phyloP scores from a whole-genome alignment of 768 basidiomycete genomes.

The Serpula lacrymans region DNA sequence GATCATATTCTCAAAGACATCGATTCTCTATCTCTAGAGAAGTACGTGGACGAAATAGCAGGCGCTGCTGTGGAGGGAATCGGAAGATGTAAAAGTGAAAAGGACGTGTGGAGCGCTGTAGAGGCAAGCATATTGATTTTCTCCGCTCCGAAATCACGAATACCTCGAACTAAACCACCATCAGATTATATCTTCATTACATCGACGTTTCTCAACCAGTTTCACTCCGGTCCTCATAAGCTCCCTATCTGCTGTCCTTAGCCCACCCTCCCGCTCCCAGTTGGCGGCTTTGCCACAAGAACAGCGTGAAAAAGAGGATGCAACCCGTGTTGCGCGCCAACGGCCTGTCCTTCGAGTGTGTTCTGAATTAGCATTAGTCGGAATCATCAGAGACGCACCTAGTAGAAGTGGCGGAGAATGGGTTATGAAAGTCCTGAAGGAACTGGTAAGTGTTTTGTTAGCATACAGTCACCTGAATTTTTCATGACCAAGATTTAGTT shows the following conservation, averaged over 20 bases:
- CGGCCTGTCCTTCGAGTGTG: constrained; percentile 84
- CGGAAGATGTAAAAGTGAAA: constrained; percentile 84
- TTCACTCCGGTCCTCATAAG: constrained; percentile 70
- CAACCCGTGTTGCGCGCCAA: constrained; percentile 72
- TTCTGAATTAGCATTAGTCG: constrained; percentile 86
- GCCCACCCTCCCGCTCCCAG: constrained; percentile 54
- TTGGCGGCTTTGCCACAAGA: constrained; percentile 61
- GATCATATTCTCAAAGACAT: constrained; percentile 93
- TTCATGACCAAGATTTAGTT: constrained; percentile 46
- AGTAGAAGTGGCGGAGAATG: constrained; percentile 77
- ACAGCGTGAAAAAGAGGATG: constrained; percentile 92
- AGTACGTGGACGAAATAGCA: constrained; percentile 94
- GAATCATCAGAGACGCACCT: constrained; percentile 71
- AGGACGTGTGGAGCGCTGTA: constrained; percentile 87
- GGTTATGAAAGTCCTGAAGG: constrained; percentile 84
- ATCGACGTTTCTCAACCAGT: constrained; percentile 76
- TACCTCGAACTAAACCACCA: no score
- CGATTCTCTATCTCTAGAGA: constrained; percentile 85
- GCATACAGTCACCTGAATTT: constrained; percentile 3
- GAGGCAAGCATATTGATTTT: constrained; percentile 55
- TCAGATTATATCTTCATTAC: constrained; percentile 85
- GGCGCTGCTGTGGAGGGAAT: constrained; percentile 86
- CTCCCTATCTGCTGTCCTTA: constrained; percentile 53
- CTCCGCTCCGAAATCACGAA: no score
- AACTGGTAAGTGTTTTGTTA: constrained; percentile 74